Evolutionary conservation across 768 basidiomycete genomes (phyloP).

Genomic region (Hericium erinaceus): DNA sequence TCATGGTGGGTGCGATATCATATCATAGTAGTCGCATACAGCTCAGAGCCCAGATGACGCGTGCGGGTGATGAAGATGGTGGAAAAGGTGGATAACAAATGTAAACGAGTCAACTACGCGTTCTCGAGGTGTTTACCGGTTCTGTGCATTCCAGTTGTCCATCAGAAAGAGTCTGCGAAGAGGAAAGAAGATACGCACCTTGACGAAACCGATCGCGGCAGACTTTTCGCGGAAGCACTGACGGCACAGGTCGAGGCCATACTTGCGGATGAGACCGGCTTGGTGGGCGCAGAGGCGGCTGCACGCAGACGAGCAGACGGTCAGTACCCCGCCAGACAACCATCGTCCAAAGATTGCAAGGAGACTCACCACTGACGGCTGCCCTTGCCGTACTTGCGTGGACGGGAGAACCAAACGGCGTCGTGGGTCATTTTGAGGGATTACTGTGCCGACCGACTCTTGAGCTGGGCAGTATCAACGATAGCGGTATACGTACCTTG

Average conservation of each 20-base stretch:
- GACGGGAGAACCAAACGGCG: constrained; percentile 95
- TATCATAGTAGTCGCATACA: not conserved
- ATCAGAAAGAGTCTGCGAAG: not conserved
- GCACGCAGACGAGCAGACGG: constrained; percentile 4
- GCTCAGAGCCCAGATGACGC: not conserved
- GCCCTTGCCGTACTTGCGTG: constrained; percentile 92
- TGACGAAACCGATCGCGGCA: constrained; percentile 86
- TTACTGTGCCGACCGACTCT: constrained; percentile 3
- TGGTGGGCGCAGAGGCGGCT: constrained; percentile 96
- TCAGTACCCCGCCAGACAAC: not conserved
- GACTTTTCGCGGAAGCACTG: constrained; percentile 98
- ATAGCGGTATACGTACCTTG: constrained; percentile 4
- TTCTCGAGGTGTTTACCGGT: not conserved
- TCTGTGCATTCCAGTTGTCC: not conserved
- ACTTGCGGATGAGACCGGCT: constrained; percentile 96
- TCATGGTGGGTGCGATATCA: not conserved
- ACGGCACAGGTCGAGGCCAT: constrained; percentile 94
- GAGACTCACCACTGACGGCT: constrained; percentile 80
- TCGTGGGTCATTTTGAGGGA: constrained; percentile 84
- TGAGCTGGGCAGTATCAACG: constrained; percentile 4
- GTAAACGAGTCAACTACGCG: not conserved
- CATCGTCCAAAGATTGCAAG: no score
- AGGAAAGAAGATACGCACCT: constrained; percentile 44
- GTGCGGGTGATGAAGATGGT: not conserved
- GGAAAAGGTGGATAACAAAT: not conserved